Evolutionary conservation across 164 flowering plant genomes (phyloP).

Genomic region (Warburgia ugandensis): DNA sequence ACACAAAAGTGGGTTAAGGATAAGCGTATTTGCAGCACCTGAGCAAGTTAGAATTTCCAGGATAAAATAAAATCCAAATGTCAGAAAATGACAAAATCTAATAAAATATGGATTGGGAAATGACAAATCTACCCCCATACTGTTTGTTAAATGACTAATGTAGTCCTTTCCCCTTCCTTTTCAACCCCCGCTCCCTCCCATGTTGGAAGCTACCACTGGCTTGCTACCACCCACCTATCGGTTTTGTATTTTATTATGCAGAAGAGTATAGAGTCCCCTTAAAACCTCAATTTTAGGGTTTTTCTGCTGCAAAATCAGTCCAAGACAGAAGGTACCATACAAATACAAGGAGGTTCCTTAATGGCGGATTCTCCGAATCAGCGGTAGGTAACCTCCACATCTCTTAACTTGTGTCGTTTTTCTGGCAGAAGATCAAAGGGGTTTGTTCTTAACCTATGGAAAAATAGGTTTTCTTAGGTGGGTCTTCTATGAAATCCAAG

Average conservation of each 20-base stretch:
- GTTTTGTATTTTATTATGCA: background rate
- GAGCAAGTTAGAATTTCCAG: no score
- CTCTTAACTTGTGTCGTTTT: slow-evolving; percentile 1
- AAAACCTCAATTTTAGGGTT: slow-evolving; percentile 8
- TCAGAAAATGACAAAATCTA: no score
- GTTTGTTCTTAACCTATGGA: background rate
- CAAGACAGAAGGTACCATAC: slow-evolving; percentile 1
- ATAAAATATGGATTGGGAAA: no score
- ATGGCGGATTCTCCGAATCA: slow-evolving; percentile 11
- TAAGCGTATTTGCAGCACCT: no score
- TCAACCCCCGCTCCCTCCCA: no score
- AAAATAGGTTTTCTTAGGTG: slow-evolving; percentile 2
- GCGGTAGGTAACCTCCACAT: slow-evolving; percentile 19
- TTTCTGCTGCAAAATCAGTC: slow-evolving; percentile 2
- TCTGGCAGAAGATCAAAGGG: background rate
- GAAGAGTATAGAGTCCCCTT: background rate
- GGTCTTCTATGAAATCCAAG: slow-evolving; percentile 7
- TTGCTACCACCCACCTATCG: no score
- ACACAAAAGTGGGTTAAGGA: no score
- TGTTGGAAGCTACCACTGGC: no score
- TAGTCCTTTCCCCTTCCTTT: no score
- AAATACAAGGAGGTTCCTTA: slow-evolving; percentile 4
- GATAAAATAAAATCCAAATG: no score
- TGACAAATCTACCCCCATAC: no score
- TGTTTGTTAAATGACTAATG: no score